Evolutionary conservation across 2,329 filamentous ascomycete genomes (phyloP).

Genomic region (Diaporthe ampelina): DNA sequence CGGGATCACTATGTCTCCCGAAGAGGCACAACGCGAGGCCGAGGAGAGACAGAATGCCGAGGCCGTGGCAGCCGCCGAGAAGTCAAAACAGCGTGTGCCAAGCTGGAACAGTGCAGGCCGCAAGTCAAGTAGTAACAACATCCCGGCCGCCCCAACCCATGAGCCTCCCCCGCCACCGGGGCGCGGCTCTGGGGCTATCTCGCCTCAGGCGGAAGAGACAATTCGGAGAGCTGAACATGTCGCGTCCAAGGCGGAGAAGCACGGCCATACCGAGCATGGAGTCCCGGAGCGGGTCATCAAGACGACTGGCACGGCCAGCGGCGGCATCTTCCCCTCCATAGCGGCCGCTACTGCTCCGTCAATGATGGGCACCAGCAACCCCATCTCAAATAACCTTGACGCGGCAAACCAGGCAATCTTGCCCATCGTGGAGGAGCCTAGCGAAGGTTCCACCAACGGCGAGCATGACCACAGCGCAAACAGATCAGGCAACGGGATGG

Average conservation of each 20-base stretch:
- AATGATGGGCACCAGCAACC: slow-evolving; percentile 40
- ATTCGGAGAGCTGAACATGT: slow-evolving; percentile 57
- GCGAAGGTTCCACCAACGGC: slow-evolving; percentile 78
- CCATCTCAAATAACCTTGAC: slow-evolving; percentile 57
- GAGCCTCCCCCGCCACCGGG: slow-evolving; percentile 60
- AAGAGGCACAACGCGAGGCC: slow-evolving; percentile 82
- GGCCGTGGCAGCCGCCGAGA: slow-evolving; percentile 54
- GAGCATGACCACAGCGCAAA: slow-evolving; percentile 65
- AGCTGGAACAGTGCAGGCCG: slow-evolving; percentile 55
- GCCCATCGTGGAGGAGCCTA: slow-evolving; percentile 92
- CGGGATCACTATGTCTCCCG: slow-evolving; percentile 88
- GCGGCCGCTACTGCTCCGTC: slow-evolving; percentile 42
- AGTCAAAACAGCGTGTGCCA: slow-evolving; percentile 51
- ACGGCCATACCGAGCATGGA: slow-evolving; percentile 59
- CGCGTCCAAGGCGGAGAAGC: slow-evolving; percentile 52
- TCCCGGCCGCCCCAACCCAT: slow-evolving; percentile 62
- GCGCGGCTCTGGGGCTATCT: slow-evolving; percentile 45
- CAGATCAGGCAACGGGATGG: slow-evolving; percentile 52
- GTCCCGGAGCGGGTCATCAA: slow-evolving; percentile 73
- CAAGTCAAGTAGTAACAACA: slow-evolving; percentile 47
- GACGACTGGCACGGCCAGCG: slow-evolving; percentile 48
- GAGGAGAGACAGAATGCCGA: slow-evolving; percentile 68
- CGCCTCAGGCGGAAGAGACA: slow-evolving; percentile 57
- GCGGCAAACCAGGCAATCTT: slow-evolving; percentile 68
- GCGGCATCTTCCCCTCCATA: slow-evolving; percentile 41